A percentile compares a stretch with the other conserved stretches of the same genome.
Evolutionary conservation across 257 asterid species (phyloP).

Genomic region (Solanum phureja): DNA sequence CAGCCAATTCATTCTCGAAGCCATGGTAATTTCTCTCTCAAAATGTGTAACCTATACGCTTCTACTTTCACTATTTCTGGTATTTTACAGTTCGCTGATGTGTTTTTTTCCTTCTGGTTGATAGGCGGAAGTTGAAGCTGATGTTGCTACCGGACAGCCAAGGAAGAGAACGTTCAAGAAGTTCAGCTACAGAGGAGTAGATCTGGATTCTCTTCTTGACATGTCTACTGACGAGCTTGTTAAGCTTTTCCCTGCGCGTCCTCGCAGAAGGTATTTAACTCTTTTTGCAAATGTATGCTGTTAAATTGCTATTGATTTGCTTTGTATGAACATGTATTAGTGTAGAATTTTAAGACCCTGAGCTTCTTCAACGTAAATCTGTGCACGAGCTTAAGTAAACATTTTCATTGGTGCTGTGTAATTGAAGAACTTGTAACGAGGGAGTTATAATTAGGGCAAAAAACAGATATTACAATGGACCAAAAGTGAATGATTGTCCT

Average conservation of each 20-base stretch:
- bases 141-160: conserved; percentile 54
- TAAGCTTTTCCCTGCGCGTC: conserved; percentile 70
- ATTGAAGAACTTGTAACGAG: background rate
- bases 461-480: background rate
- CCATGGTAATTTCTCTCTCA: background rate
- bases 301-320: background rate
- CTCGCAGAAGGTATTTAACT: conserved; percentile 48
- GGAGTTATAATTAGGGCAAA: background rate
- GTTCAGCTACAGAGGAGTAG: conserved; percentile 88
- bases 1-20: background rate
- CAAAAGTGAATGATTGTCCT: background rate
- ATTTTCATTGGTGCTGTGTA: background rate
- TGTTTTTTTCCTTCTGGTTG: background rate
- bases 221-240: conserved; percentile 84
- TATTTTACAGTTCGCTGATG: background rate
- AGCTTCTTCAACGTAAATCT: background rate
- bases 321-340: background rate
- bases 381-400: background rate
- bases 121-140: conserved; percentile 49
- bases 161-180: conserved; percentile 86
- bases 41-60: background rate
- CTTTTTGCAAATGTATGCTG: background rate
- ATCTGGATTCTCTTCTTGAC: conserved; percentile 88
- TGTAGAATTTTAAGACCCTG: background rate
- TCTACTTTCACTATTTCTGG: background rate